phyloP scores from a whole-genome alignment of 1,284 basidiomycete genomes.

The Mycena sp. region DNA sequence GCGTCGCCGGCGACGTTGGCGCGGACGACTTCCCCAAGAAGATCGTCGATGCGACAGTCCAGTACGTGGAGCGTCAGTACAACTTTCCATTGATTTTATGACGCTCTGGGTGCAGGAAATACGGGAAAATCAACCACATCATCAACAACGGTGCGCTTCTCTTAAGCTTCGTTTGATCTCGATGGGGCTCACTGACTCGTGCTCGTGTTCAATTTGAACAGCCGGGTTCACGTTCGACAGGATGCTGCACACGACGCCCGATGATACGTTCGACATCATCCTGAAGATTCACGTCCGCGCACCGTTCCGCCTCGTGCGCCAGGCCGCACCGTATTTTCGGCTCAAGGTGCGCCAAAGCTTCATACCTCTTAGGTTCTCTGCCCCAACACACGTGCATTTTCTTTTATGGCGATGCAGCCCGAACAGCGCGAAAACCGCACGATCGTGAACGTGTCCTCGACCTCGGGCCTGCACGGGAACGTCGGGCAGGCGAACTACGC shows the following conservation, averaged over 20 bases:
- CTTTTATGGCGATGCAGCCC: slow-evolving; percentile 39
- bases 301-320: slow-evolving; percentile 87
- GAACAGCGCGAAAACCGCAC: slow-evolving; percentile 73
- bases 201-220: too few relatives aligned
- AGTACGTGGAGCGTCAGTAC: slow-evolving; percentile 54
- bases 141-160: slow-evolving; percentile 78
- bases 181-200: not conserved
- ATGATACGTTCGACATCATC: slow-evolving; percentile 85
- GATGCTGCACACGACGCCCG: slow-evolving; percentile 89
- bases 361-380: not conserved
- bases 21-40: slow-evolving; percentile 86
- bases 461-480: slow-evolving; percentile 82
- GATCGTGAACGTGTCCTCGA: slow-evolving; percentile 82
- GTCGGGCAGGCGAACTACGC: slow-evolving; percentile 89
- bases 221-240: slow-evolving; percentile 90
- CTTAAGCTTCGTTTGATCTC: not conserved
- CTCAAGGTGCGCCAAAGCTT: slow-evolving; percentile 64
- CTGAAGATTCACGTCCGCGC: slow-evolving; percentile 84
- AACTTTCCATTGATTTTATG: not conserved
- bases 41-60: slow-evolving; percentile 80
- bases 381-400: not conserved
- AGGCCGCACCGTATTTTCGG: slow-evolving; percentile 87
- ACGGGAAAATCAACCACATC: slow-evolving; percentile 87
- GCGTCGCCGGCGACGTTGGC: slow-evolving; percentile 79
- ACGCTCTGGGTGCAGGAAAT: slow-evolving; percentile 58